A percentile compares a stretch with the other conserved stretches of the same genome.
These are phyloP conservation scores for Neoboletus brunneissimus DNA, from an alignment of 768 basidiomycete genomes.

Conservation along the genomic window DNA sequence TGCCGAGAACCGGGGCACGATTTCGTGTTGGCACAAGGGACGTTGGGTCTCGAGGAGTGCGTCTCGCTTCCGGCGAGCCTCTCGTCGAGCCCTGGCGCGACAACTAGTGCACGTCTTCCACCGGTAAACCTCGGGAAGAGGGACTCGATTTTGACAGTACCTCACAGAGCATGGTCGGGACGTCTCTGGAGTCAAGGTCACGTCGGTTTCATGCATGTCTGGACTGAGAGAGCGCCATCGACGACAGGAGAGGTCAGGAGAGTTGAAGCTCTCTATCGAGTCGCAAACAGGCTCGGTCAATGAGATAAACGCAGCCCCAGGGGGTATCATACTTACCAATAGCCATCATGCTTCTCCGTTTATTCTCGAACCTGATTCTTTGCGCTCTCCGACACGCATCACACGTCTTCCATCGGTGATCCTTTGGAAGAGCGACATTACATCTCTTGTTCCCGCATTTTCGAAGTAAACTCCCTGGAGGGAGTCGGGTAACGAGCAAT, in stretches of 20 bases:
- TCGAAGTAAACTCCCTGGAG: conserved; percentile 1
- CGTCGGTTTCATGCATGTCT: neutral
- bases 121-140: conserved; percentile 36
- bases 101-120: conserved; percentile 42
- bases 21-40: neutral
- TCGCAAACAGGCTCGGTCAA: conserved; percentile 10
- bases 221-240: conserved; percentile 12
- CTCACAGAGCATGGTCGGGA: conserved; percentile 39
- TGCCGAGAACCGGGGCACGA: conserved; percentile 11
- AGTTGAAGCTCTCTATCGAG: neutral
- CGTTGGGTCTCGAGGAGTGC: neutral
- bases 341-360: neutral
- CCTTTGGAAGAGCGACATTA: conserved; percentile 30
- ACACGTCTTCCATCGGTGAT: conserved; percentile 43
- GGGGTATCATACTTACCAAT: conserved; percentile 4
- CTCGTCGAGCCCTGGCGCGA: conserved; percentile 22
- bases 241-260: neutral
- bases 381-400: conserved; percentile 39
- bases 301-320: conserved; percentile 1
- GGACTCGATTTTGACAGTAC: conserved; percentile 38
- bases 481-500: conserved; percentile 15
- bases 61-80: neutral
- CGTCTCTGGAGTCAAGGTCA: conserved; percentile 9
- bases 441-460: conserved; percentile 39
- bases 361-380: conserved; percentile 26